Evolutionary conservation across 108 stramenopile genomes (phyloP), one percentile per base, ranked within the genome.

Genomic region (Cyclotella cryptica): DNA sequence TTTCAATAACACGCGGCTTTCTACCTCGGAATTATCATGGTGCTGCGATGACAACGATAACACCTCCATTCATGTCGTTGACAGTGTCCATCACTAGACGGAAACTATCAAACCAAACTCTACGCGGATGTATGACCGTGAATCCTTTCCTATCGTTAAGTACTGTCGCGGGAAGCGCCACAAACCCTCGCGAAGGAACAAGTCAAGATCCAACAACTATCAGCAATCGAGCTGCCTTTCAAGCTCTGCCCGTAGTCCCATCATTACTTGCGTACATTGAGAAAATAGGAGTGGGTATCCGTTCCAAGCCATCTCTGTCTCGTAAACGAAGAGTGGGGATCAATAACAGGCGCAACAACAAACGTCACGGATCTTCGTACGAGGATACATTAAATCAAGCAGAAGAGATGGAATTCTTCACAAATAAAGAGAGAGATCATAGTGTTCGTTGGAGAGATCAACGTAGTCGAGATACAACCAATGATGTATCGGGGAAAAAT

Each of bases 281-380:
- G 60, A 51, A 61, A 26, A 84, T 92, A 68, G 92, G 92, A 22
- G 89, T 92, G 0, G 92, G 91, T 10, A 81, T 87, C 58, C 49
- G 62, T 54, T 26, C 75, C 67, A 61, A 72, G 30, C 67, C 22
- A 24, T 40, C 39, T 19, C 43, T 58, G 69, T 54, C 41, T 52
- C 67, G 65, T 61, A 71, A 19, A 68, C 58, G 51, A 78, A 17
- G 47, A 49, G n/a, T 17, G n/a, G 60, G 54, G 53, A 65, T 39
- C 46, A 55, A 14, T 18, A 71, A 27, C 17, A 71, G 28, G 43
- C 15, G 47, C n/a, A 49, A 49, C 47, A 49, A n/a, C 15, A 17
- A 9, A 49, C 35, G 35, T 2, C 4, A 35, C 6, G 26, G 43
- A 58, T 13, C 18, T 75, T 44, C 24, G 19, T 19, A 11, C 49